These are phyloP conservation scores for Corniculantispora saksenae DNA, from an alignment of 2,329 filamentous ascomycete species.

Conservation along the genomic window DNA sequence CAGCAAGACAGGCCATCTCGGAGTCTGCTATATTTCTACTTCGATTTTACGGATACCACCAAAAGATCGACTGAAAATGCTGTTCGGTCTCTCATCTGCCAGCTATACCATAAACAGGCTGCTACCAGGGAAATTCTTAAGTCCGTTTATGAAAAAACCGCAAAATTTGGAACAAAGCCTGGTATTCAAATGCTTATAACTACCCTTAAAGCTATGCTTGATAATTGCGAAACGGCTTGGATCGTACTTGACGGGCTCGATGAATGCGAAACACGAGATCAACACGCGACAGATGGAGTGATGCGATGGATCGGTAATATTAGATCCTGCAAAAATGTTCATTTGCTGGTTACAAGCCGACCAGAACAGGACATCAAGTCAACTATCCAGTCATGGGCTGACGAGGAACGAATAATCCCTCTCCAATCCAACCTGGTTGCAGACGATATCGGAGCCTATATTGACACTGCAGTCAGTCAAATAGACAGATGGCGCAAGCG, in stretches of 20 bases:
- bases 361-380: slow-evolving; percentile 16
- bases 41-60: not conserved
- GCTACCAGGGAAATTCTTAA: not conserved
- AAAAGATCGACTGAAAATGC: slow-evolving; percentile 13
- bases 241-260: slow-evolving; percentile 9
- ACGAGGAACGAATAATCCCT: not conserved
- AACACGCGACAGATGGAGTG: not conserved
- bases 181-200: not conserved
- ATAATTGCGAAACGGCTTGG: not conserved
- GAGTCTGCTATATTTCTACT: slow-evolving; percentile 7
- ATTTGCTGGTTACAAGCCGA: slow-evolving; percentile 12
- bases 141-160: not conserved
- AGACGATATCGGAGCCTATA: slow-evolving; percentile 1
- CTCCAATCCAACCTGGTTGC: slow-evolving; percentile 4
- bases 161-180: not conserved
- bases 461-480: not conserved
- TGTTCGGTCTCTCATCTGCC: not conserved
- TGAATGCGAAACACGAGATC: slow-evolving; percentile 9
- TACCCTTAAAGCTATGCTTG: not conserved
- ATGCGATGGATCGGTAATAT: not conserved
- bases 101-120: slow-evolving; percentile 1
- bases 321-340: not conserved
- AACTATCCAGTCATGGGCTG: not conserved
- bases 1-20: not conserved
- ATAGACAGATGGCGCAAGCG: not conserved